These are phyloP conservation scores for Leccinum variicolor DNA, from an alignment of 768 basidiomycete species.

Conservation along the genomic window DNA sequence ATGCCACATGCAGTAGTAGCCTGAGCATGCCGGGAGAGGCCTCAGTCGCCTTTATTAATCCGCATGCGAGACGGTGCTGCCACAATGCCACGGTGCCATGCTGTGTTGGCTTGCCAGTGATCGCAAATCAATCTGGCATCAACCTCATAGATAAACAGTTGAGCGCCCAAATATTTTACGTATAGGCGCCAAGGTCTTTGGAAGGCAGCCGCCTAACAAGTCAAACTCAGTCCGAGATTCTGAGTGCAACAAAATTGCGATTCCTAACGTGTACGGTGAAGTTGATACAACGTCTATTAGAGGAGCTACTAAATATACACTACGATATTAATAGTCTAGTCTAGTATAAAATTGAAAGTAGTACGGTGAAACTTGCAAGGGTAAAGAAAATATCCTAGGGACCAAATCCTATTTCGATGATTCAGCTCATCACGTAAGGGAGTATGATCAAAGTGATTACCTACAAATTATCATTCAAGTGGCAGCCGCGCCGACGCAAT, in stretches of 20 bases:
- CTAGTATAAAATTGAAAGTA: not conserved
- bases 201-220: not conserved
- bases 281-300: not conserved
- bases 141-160: not conserved
- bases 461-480: not conserved
- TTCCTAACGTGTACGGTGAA: not conserved
- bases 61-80: not conserved
- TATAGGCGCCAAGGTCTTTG: not conserved
- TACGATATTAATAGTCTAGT: not conserved
- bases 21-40: not conserved
- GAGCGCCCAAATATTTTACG: not conserved
- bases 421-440: not conserved
- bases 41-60: not conserved
- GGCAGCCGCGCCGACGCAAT: slow-evolving; percentile 3
- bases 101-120: not conserved
- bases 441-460: not conserved
- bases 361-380: not conserved
- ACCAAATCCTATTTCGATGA: not conserved
- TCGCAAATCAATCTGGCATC: not conserved
- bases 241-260: not conserved
- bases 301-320: too few relatives aligned
- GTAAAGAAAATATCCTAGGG: not conserved
- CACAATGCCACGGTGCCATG: slow-evolving; percentile 14
- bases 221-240: not conserved
- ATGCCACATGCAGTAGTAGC: not conserved